Evolutionary conservation across 352 stramenopile species (phyloP).

Genomic region (Phytophthora uliginosa): DNA sequence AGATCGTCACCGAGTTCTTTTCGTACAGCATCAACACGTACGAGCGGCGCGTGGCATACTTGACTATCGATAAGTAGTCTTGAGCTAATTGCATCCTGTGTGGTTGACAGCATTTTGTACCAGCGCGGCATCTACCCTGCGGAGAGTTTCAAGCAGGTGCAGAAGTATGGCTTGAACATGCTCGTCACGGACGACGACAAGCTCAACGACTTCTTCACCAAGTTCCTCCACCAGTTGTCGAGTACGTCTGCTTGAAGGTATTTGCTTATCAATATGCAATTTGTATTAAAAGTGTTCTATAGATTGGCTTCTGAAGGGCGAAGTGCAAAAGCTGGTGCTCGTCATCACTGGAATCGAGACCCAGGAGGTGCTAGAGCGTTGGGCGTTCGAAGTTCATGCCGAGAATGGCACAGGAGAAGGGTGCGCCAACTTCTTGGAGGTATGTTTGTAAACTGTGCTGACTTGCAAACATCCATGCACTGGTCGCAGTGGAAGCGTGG

Average conservation of each 20-base stretch:
- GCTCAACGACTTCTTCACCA: slow-evolving; percentile 96
- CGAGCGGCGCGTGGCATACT: slow-evolving; percentile 2
- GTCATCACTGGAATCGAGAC: slow-evolving; percentile 98
- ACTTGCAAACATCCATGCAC: neutral
- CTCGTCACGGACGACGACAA: slow-evolving; percentile 98
- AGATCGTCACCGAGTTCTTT: slow-evolving; percentile 99
- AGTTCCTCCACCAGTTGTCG: slow-evolving; percentile 93
- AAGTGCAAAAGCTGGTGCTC: slow-evolving; percentile 98
- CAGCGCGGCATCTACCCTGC: slow-evolving; percentile 99
- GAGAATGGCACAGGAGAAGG: slow-evolving; percentile 50
- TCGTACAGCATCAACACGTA: slow-evolving; percentile 99
- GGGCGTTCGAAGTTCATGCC: slow-evolving; percentile 98
- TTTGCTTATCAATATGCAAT: neutral
- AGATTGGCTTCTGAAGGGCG: slow-evolving; percentile 96
- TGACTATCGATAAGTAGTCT: slow-evolving; percentile 2
- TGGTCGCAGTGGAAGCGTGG: slow-evolving; percentile 29
- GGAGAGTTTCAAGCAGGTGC: slow-evolving; percentile 98
- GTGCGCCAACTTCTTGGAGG: slow-evolving; percentile 32
- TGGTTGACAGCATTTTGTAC: slow-evolving; percentile 91
- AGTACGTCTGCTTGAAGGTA: slow-evolving; percentile 47
- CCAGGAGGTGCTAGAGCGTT: slow-evolving; percentile 98
- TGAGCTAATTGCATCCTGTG: slow-evolving; percentile 11
- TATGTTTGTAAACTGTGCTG: neutral
- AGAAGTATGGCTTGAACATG: slow-evolving; percentile 99
- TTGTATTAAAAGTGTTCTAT: neutral